Base-by-base conservation (phyloP, 495 filamentous ascomycete genomes). In the Neurospora sp. region DNA sequence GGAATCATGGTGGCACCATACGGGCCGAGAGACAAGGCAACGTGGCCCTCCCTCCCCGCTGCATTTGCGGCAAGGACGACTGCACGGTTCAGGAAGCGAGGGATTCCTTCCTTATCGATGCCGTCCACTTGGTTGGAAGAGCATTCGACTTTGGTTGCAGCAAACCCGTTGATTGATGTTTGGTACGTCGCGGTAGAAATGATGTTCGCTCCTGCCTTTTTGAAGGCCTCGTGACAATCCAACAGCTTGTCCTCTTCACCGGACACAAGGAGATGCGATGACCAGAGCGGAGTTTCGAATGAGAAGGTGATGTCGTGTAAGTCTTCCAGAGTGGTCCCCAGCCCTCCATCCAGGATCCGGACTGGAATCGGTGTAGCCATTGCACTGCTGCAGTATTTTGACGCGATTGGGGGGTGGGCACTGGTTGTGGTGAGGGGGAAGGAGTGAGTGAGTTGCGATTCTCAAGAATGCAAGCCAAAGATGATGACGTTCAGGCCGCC, bases 131-230 rank as follows among this genome's bases (percentile, higher is more conserved):
- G 35, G 35, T 37, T 37, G 35, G 6, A 37, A 37, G 35, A 37
- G 35, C 35, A 37, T 37, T 27, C 27, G 27, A 27, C 27, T 27
- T 37, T 76, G 22, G 83, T 83, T 22, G 79, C 79, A 5, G 73
- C 72, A 72, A 91, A 91, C 0, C 87, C 89, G 16, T 87, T 83
- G 8, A 81, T 74, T 0, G 85, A 88, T 3, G 86, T 82, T 80
- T 92, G 89, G 78, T 92, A 91, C 6, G 90, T 92, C 4, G 89
- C 89, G 27, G 87, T 91, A 22, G 89, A 80, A 20, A 91, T 74
- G 20, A 92, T 81, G 76, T 91, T 88, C 12, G 85, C 86, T 40
- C 88, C 88, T 35, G 86, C 84, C 0, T 40, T 22, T 18, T 78
- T 82, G 73, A 91, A 92, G 70, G 84, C 83, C 37, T 71, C 77